Base-by-base conservation (phyloP, 495 filamentous ascomycete species). In the Pseudomonodictys pantanalensis region DNA sequence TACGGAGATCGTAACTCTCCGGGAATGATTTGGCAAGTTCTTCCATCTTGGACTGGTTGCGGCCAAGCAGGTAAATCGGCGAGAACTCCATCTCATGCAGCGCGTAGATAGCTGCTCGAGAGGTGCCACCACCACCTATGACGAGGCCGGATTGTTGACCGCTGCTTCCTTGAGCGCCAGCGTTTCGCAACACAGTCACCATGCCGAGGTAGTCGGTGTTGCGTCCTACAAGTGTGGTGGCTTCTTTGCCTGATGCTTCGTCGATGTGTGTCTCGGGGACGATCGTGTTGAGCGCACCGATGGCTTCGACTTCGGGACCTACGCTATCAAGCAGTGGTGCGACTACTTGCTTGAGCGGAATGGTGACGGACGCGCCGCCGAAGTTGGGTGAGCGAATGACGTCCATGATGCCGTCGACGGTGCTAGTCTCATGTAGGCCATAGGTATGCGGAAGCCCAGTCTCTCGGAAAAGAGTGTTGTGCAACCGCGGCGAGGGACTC, bases 181-280 rank as follows among this genome's bases (percentile, higher is more conserved):
- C 85, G 38, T 83, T 82, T 52, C 84, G 83, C n/a, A 99, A 84
- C 2, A 88, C 86, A 50, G 83, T 80, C 11, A 84, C 82, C 85
- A 99, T 99, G 43, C 93, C 93, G 63, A 84, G 80, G 91, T 92
- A 99, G 77, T 99, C 93, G 20, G 92, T 97, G 76, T 99, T 99
- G 68, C 89, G 87, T 15, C 93, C 93, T 45, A 87, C 71, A 3
- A 96, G 81, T 6, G 75, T 81, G 6, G 66, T 62, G 18, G 55
- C 25, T 9, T 64, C 53, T 29, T 73, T 72, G 10, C 75, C 76
- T 10, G 78, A 71, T 39, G 74, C 65, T 54, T 70, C 65, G 43
- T 41, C 32, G 20, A 33, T 33, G 9, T 41, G 15, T n/a, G 33
- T 45, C 48, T 65, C 65, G 8, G 83, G 81, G 47, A 96, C 82